A percentile compares a stretch with the other conserved stretches of the same genome.
Evolutionary conservation across 495 filamentous ascomycete genomes (phyloP).

Genomic region (Massariosphaeria phaeospora): DNA sequence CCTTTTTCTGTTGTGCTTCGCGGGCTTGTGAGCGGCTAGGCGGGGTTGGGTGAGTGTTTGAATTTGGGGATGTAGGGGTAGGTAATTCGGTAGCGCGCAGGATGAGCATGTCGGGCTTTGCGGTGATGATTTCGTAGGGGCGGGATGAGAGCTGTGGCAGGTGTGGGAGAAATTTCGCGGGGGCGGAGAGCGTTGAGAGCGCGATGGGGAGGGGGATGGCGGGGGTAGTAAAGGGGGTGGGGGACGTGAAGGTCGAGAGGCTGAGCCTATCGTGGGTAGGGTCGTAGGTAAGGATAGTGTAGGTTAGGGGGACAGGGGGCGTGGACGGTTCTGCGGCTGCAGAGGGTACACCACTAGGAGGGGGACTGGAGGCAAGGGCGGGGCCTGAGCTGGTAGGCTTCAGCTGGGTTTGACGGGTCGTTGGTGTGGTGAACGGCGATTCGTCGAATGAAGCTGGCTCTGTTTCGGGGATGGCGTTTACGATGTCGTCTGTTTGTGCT

Average conservation of each 20-base stretch:
- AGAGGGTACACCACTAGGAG: not conserved
- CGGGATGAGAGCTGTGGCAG: not conserved
- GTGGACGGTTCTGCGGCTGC: not conserved
- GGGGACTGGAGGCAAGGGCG: too few relatives aligned
- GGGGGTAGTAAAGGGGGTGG: not conserved
- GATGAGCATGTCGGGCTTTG: constrained; percentile 10
- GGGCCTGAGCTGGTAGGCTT: too few relatives aligned
- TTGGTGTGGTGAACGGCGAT: too few relatives aligned
- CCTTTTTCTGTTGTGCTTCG: too few relatives aligned
- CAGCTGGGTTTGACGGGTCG: too few relatives aligned
- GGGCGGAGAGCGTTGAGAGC: constrained; percentile 6
- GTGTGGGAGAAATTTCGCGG: constrained; percentile 24
- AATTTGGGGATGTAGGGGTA: not conserved
- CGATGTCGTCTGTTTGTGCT: too few relatives aligned
- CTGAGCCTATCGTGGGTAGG: constrained; percentile 4
- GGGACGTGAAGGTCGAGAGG: constrained; percentile 4
- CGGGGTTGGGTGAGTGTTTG: not conserved
- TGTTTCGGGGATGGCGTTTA: too few relatives aligned
- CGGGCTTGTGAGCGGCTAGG: not conserved
- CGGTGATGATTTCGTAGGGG: constrained; percentile 11
- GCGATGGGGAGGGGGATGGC: constrained; percentile 13
- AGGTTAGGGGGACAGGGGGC: not conserved
- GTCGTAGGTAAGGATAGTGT: constrained; percentile 21
- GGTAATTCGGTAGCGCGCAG: constrained; percentile 7
- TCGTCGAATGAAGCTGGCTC: too few relatives aligned